These are phyloP conservation scores for Eruca vesicaria DNA, from an alignment of 441 rosid species.

Conservation along the genomic window DNA sequence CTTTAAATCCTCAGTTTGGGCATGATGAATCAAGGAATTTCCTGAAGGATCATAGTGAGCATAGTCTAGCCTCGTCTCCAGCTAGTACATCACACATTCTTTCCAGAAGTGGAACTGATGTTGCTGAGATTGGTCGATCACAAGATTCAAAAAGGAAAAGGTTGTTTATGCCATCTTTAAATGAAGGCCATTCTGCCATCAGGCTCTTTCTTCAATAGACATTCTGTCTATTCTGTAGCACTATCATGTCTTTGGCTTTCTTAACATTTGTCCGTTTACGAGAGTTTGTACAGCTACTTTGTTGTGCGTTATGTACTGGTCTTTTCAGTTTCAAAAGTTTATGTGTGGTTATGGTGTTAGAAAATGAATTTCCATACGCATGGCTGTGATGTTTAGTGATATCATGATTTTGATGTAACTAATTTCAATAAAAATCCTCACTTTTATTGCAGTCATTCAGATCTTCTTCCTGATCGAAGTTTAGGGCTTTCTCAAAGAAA, in stretches of 20 bases:
- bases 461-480: constrained; percentile 33
- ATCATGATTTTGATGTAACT: constrained; percentile 9
- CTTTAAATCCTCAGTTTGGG: constrained; percentile 46
- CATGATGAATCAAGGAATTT: constrained; percentile 41
- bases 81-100: constrained; percentile 53
- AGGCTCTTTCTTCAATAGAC: constrained; percentile 30
- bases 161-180: constrained; percentile 43
- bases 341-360: constrained; percentile 11
- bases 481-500: constrained; percentile 33
- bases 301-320: constrained; percentile 21
- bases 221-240: constrained; percentile 14
- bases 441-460: constrained; percentile 41
- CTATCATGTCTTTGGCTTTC: neutral
- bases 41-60: constrained; percentile 41
- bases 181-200: constrained; percentile 38
- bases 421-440: neutral
- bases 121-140: constrained; percentile 51
- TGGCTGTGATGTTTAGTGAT: constrained; percentile 1
- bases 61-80: constrained; percentile 42
- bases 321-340: constrained; percentile 5
- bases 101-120: constrained; percentile 55
- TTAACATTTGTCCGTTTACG: neutral
- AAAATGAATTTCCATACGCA: constrained; percentile 9
- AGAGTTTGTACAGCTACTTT: neutral
- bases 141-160: constrained; percentile 62